phyloP scores from a whole-genome alignment of 2,329 filamentous ascomycete genomes.

The Ophiocordyceps camponoti-saundersi region DNA sequence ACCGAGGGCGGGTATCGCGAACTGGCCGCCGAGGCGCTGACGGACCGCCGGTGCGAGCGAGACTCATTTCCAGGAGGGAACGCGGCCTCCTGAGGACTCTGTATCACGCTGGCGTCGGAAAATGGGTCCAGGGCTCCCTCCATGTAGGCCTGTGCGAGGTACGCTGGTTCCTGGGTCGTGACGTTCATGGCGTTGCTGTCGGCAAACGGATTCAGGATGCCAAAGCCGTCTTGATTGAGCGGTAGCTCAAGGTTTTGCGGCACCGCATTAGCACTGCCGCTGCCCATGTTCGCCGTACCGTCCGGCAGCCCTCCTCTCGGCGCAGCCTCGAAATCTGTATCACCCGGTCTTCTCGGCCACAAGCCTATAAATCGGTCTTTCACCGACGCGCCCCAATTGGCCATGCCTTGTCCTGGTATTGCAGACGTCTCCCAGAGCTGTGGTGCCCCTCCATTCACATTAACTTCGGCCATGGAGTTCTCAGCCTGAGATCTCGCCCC shows the following conservation, averaged over 20 bases:
- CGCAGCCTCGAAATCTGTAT: conserved; percentile 6
- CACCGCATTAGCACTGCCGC: conserved; percentile 8
- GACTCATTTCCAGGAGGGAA: conserved; percentile 21
- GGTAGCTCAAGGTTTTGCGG: conserved; percentile 19
- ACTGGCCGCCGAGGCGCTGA: conserved; percentile 11
- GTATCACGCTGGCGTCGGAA: conserved; percentile 28
- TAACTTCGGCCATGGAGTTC: conserved; percentile 18
- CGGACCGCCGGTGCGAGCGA: conserved; percentile 30
- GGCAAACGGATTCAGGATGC: conserved; percentile 25
- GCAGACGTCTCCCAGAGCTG: conserved; percentile 24
- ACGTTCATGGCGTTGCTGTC: conserved; percentile 28
- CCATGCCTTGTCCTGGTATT: neutral
- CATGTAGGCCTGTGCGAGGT: conserved; percentile 9
- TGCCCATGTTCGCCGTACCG: neutral
- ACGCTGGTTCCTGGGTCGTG: conserved; percentile 19
- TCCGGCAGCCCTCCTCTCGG: neutral
- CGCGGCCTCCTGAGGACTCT: conserved; percentile 5
- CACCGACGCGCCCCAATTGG: neutral
- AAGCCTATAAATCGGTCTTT: conserved; percentile 9
- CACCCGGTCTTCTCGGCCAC: conserved; percentile 25
- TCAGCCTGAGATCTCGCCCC: neutral
- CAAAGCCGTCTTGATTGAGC: conserved; percentile 16
- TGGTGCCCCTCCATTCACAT: conserved; percentile 35
- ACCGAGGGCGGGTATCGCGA: conserved; percentile 7
- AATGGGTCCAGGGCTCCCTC: conserved; percentile 21